phyloP scores from a whole-genome alignment of 352 stramenopile genomes.

The Pythium graminicola region DNA sequence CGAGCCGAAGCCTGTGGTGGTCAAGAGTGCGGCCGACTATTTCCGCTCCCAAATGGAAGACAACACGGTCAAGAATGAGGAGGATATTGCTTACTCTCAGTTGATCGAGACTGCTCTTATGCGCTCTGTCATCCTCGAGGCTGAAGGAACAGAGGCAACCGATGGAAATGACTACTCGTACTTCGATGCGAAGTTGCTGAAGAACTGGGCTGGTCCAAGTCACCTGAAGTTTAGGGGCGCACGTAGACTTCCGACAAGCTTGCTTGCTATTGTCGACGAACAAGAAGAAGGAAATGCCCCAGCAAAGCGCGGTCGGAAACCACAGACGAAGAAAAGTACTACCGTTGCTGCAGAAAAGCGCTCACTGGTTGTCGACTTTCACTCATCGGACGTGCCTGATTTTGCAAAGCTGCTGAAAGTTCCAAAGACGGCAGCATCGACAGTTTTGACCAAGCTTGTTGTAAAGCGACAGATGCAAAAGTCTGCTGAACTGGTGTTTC shows the following conservation, averaged over 20 bases:
- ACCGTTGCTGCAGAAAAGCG: constrained; percentile 35
- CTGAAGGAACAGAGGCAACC: constrained; percentile 40
- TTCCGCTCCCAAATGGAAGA: constrained; percentile 46
- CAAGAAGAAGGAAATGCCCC: constrained; percentile 20
- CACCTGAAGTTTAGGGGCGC: constrained; percentile 69
- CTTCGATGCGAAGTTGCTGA: constrained; percentile 76
- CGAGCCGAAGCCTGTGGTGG: constrained; percentile 3
- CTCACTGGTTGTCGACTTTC: constrained; percentile 47
- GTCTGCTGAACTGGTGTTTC: constrained; percentile 57
- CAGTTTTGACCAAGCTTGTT: constrained; percentile 45
- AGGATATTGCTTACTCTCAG: constrained; percentile 49
- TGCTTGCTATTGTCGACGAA: constrained; percentile 22
- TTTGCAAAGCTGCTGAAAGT: constrained; percentile 39
- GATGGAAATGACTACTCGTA: constrained; percentile 70
- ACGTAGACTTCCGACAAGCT: constrained; percentile 43
- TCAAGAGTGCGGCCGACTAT: constrained; percentile 46
- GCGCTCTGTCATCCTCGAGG: constrained; percentile 37
- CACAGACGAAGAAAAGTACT: constrained; percentile 10
- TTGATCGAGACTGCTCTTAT: constrained; percentile 75
- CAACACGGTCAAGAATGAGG: constrained; percentile 39
- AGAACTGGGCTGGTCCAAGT: constrained; percentile 68
- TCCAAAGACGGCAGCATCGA: constrained; percentile 27
- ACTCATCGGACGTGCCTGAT: constrained; percentile 37
- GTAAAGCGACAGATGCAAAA: constrained; percentile 48
- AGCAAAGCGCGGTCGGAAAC: constrained; percentile 18